Evolutionary conservation across 148 eudicot species (phyloP).

Genomic region (Rhododendron griersonianum): DNA sequence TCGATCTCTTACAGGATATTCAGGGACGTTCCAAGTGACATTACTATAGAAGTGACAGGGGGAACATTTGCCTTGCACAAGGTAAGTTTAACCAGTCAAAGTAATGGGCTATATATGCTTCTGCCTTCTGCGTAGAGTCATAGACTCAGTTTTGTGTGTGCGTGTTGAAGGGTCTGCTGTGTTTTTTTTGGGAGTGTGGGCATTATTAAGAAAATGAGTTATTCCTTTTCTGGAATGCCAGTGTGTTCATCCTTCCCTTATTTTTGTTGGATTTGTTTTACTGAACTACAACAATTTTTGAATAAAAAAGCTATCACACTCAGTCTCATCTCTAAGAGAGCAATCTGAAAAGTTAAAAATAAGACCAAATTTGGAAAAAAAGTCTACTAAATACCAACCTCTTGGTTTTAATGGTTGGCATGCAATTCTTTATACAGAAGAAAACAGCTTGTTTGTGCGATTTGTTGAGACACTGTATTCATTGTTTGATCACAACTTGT

Average conservation of each 20-base stretch:
- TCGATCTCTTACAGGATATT: conserved; percentile 63
- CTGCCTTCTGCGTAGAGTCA: not conserved
- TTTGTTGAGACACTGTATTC: not conserved
- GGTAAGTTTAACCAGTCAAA: conserved; percentile 34
- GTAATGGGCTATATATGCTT: not conserved
- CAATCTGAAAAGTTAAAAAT: not conserved
- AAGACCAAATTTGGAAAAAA: too few relatives aligned
- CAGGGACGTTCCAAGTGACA: conserved; percentile 92
- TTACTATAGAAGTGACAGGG: conserved; percentile 75
- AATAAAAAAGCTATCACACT: not conserved
- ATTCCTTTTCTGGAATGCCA: not conserved
- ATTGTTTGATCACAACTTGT: not conserved
- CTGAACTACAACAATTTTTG: not conserved
- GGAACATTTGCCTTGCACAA: conserved; percentile 76
- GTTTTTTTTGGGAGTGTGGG: not conserved
- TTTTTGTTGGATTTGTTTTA: not conserved
- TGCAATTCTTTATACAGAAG: conserved; percentile 38
- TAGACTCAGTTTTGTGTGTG: not conserved
- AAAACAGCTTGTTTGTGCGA: not conserved
- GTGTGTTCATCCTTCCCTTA: not conserved
- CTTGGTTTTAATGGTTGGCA: not conserved
- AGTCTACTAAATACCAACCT: not conserved
- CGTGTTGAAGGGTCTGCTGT: not conserved
- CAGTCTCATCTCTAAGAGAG: not conserved
- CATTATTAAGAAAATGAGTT: not conserved